These are phyloP conservation scores for Isabelozyma rhagii DNA, from an alignment of 805 yeast species.

Conservation along the genomic window DNA sequence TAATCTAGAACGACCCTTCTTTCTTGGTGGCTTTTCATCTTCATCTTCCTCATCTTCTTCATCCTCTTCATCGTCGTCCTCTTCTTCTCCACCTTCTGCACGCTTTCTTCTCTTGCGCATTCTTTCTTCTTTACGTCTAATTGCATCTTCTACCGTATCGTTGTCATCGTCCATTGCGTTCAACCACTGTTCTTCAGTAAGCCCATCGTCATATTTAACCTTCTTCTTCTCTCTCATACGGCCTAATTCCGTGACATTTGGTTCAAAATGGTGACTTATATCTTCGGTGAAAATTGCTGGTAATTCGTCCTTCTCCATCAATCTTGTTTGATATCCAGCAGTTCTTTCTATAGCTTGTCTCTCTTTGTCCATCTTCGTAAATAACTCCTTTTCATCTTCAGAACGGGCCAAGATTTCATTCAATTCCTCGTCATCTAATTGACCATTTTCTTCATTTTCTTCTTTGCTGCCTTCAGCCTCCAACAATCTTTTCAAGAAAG, in stretches of 20 bases:
- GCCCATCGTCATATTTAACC: conserved; percentile 79
- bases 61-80: conserved; percentile 20
- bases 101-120: conserved; percentile 36
- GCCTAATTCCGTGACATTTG: conserved; percentile 47
- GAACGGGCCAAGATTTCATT: conserved; percentile 69
- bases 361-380: conserved; percentile 59
- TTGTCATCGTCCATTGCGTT: conserved; percentile 75
- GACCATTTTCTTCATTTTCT: conserved; percentile 52
- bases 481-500: conserved; percentile 62
- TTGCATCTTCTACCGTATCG: conserved; percentile 59
- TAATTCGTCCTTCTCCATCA: conserved; percentile 66
- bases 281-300: conserved; percentile 80
- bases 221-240: conserved; percentile 78
- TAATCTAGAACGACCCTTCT: background rate
- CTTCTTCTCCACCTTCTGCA: conserved; percentile 20
- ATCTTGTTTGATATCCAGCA: conserved; percentile 42
- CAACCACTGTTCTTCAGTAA: conserved; percentile 93
- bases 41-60: conserved; percentile 15
- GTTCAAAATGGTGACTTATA: conserved; percentile 47
- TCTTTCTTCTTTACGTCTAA: conserved; percentile 47
- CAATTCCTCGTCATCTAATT: conserved; percentile 66
- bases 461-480: conserved; percentile 65
- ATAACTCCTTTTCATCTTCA: conserved; percentile 56
- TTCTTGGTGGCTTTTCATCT: conserved; percentile 4
- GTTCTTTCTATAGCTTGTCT: conserved; percentile 39